Conservation (phyloP, 2,329 filamentous ascomycete genomes). For the Stagonosporopsis chrysanthemi region DNA sequence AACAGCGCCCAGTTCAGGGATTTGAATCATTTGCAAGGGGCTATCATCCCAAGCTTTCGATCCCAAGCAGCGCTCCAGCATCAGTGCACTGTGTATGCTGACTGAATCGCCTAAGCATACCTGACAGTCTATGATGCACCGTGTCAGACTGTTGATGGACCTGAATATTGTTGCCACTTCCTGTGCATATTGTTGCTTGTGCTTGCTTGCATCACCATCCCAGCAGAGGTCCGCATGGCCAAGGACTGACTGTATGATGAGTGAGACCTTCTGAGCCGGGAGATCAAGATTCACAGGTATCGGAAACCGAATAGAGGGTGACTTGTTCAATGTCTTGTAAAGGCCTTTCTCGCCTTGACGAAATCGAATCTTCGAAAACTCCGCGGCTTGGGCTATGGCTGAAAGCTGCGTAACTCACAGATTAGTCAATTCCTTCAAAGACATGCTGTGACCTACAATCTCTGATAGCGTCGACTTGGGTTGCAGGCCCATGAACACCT, state of each 20-base stretch:
- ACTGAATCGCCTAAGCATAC: slow-evolving; percentile 68
- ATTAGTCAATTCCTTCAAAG: slow-evolving; percentile 9
- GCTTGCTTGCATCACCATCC: slow-evolving; percentile 64
- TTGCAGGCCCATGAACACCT: slow-evolving; percentile 69
- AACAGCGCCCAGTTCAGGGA: slow-evolving; percentile 78
- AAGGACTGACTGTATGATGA: slow-evolving; percentile 79
- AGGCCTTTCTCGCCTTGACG: slow-evolving; percentile 72
- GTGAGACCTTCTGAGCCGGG: slow-evolving; percentile 75
- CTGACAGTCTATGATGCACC: slow-evolving; percentile 80
- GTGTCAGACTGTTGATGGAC: slow-evolving; percentile 71
- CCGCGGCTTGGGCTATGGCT: slow-evolving; percentile 70
- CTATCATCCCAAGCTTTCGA: slow-evolving; percentile 84
- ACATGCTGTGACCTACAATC: slow-evolving; percentile 63
- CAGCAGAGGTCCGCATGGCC: slow-evolving; percentile 65
- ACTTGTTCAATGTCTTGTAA: slow-evolving; percentile 77
- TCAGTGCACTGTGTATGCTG: slow-evolving; percentile 72
- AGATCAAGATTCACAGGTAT: slow-evolving; percentile 72
- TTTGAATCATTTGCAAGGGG: slow-evolving; percentile 80
- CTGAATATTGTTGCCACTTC: slow-evolving; percentile 72
- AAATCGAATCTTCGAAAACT: slow-evolving; percentile 77
- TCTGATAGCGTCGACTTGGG: slow-evolving; percentile 67
- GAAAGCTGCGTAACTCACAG: slow-evolving; percentile 61
- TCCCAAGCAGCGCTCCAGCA: slow-evolving; percentile 77
- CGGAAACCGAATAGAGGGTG: slow-evolving; percentile 71
- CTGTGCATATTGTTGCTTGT: slow-evolving; percentile 63